These are phyloP conservation scores for Kluyveromyces lactis DNA, from an alignment of 805 yeast genomes.

Conservation along the genomic window DNA sequence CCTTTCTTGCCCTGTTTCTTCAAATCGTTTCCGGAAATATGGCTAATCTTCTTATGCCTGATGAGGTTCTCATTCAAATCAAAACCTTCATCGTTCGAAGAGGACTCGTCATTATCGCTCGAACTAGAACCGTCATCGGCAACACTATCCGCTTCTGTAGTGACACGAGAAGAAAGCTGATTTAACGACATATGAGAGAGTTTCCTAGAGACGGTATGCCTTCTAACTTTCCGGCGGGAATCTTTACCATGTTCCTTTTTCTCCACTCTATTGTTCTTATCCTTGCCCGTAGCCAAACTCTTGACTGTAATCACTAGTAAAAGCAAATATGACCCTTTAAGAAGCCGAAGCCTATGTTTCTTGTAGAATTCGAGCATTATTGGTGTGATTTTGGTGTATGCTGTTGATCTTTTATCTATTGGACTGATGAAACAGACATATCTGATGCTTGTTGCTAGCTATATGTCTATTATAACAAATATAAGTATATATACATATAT, in stretches of 20 bases:
- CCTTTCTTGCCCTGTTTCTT: neutral
- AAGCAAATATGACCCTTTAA: constrained; percentile 23
- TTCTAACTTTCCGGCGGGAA: constrained; percentile 3
- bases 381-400: too few relatives aligned
- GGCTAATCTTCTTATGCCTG: neutral
- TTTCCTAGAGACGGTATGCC: constrained; percentile 5
- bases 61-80: neutral
- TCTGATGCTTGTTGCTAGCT: too few relatives aligned
- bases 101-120: constrained; percentile 3
- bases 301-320: constrained; percentile 18
- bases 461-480: too few relatives aligned
- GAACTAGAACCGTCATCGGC: constrained; percentile 8
- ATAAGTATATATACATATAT: too few relatives aligned
- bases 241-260: constrained; percentile 8
- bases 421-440: too few relatives aligned
- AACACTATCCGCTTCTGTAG: constrained; percentile 7
- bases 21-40: neutral
- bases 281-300: constrained; percentile 9
- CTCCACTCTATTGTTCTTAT: constrained; percentile 9
- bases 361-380: constrained; percentile 12
- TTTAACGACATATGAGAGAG: constrained; percentile 3
- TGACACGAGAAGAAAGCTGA: constrained; percentile 1
- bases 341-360: constrained; percentile 21
- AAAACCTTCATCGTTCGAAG: constrained; percentile 1
- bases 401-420: too few relatives aligned